Base-by-base conservation (phyloP, 352 stramenopile genomes). In the Globisporangium lucens region DNA sequence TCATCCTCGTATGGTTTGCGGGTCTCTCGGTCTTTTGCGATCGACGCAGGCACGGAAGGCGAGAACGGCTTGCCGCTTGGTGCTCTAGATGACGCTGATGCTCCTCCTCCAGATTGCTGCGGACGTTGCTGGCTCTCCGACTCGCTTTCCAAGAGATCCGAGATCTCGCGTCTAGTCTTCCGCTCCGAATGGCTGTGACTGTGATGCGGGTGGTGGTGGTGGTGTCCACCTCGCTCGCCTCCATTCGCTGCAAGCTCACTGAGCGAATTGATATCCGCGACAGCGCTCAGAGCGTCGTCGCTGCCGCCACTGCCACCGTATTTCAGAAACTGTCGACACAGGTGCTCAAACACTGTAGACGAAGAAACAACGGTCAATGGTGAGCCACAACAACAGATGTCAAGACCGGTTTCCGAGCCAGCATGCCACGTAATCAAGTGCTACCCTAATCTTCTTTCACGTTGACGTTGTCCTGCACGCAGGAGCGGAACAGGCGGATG, bases 391-490 rank as follows among this genome's bases (percentile, higher is more conserved):
- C 38, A 22, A 27, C 36, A 43, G 15, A 5, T 20, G 13, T 47
- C 38, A 35, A 29, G 35, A 57, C 2, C 43, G 27, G 17, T 13
- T 65, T 9, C 33, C 24, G 30, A 65, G 10, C 36, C 36, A 13
- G 49, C 17, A 30, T 10, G 2, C 3, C 2, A 27, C 12, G 10
- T 30, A 15, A 47, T 38, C 15, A 22, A 29, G 29, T 30, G 10
- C 2, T 24, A 4, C 2, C 12, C 67, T 33, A 36, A 85, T 76
- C 79, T 85, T 88, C 77, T 49, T 84, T 80, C 13, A 91, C 83
- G 61, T 91, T 91, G 63, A 89, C 69, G 60, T 91, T 91, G 70
- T 89, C 83, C 63, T 91, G 80, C 9, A 91, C 83, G 33, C 78
- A 91, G 0, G 80, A 77, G 22, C 79, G 80, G 68, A 89, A 91